A percentile compares a stretch with the other conserved stretches of the same genome.
Evolutionary conservation across 495 filamentous ascomycete genomes (phyloP).

Genomic region (Mytilinidion resinicola): DNA sequence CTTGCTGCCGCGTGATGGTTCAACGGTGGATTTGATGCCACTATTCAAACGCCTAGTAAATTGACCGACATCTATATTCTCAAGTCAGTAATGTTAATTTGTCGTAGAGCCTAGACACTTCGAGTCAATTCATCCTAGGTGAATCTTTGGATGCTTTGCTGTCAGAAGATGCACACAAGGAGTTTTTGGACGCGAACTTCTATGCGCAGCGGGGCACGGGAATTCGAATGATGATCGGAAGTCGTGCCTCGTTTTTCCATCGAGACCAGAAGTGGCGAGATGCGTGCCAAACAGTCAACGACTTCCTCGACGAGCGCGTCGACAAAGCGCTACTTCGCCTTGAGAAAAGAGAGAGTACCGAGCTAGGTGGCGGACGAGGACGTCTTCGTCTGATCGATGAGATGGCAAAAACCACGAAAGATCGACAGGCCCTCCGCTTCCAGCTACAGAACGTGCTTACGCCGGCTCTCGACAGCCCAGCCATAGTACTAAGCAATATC

Average conservation of each 20-base stretch:
- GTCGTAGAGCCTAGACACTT: no score
- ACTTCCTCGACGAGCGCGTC: constrained; percentile 61
- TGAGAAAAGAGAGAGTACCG: constrained; percentile 56
- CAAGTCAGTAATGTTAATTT: no score
- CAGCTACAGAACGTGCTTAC: no score
- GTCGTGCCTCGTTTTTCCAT: constrained; percentile 44
- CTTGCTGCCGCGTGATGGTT: no score
- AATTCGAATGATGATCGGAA: constrained; percentile 11
- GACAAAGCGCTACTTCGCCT: constrained; percentile 60
- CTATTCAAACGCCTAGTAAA: no score
- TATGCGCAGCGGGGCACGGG: constrained; percentile 13
- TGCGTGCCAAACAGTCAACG: constrained; percentile 47
- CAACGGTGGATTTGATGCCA: no score
- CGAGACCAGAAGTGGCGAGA: constrained; percentile 52
- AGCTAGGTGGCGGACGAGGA: constrained; percentile 25
- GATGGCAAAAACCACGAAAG: constrained; percentile 65
- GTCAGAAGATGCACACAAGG: constrained; percentile 9
- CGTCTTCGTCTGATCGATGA: constrained; percentile 72
- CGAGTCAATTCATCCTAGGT: no score
- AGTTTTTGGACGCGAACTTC: constrained; percentile 27
- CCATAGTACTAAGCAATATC: no score
- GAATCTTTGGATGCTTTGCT: no score
- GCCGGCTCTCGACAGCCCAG: no score
- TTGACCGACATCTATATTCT: no score
- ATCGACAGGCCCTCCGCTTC: no score